These are phyloP conservation scores for Hyphopichia khmerensis DNA, from an alignment of 1,139 yeast species.

Conservation along the genomic window DNA sequence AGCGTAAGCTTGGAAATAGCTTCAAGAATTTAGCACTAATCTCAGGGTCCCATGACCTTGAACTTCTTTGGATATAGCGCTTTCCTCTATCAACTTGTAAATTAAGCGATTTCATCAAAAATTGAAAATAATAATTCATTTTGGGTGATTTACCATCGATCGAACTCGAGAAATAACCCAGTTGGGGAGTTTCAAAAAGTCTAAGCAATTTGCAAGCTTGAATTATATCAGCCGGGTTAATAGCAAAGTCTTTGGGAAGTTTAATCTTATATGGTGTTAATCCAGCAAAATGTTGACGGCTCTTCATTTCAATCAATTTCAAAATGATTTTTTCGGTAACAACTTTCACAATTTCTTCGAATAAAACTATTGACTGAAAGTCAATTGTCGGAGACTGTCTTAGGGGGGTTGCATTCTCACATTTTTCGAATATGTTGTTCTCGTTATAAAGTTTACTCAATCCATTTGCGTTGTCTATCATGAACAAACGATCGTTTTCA, in stretches of 20 bases:
- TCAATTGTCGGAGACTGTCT: conserved; percentile 10
- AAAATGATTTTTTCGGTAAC: conserved; percentile 6
- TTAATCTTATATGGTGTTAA: background rate
- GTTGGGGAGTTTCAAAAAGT: conserved; percentile 5
- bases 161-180: conserved; percentile 1
- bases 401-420: conserved; percentile 7
- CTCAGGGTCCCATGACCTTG: background rate
- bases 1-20: background rate
- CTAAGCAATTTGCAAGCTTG: background rate
- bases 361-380: conserved; percentile 10
- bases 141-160: conserved; percentile 3
- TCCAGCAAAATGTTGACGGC: conserved; percentile 1
- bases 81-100: background rate
- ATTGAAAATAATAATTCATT: background rate
- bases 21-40: background rate
- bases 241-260: background rate
- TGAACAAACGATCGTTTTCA: background rate
- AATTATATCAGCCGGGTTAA: conserved; percentile 2
- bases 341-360: conserved; percentile 9
- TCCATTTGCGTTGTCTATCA: background rate
- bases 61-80: background rate
- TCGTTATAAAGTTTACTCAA: conserved; percentile 1
- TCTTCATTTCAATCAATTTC: conserved; percentile 8
- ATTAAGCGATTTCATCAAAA: background rate
- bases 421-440: conserved; percentile 6